Base-by-base conservation (phyloP, 192 early-diverging fungal species). In the Gamsiella multidivaricata region DNA sequence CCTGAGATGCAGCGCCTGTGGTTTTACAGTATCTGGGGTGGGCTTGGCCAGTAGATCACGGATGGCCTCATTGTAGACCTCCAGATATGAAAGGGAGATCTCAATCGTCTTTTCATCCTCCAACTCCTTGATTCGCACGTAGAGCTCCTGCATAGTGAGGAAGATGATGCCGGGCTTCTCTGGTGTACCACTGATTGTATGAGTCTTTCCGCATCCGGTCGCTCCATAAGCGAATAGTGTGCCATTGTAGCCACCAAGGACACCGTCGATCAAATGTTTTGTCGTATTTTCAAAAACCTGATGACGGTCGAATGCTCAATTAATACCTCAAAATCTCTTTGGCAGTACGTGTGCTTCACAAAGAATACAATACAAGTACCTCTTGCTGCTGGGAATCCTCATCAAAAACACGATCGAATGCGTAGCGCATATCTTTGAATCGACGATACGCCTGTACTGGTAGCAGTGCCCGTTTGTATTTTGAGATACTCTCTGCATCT, bases 61-160 rank as follows among this genome's bases (percentile, higher is more conserved):
- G 42, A 97, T 84, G 31, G 97, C 95, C 68, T 99, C 97, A 80
- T 99, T 98, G 80, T 99, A 96, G n/a, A 97, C 84, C 74, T 99
- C 96, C 29, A 99, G 61, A 79, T 96, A 98, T 3, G 95, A 94
- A 3, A 96, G 87, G 10, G 78, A 81, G 17, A 88, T 73, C 57
- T 88, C 82, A 15, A 79, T 25, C 60, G 94, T 92, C 17, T 90
- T 93, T 82, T 92, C 91, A 73, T 98, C 88, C 41, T 75, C 64
- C 33, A 95, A 73, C 42, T 84, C 81, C 78, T 90, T 82, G 11
- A 93, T 88, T 20, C 88, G 81, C 15, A 88, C 83, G 74, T 94
- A 99, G n/a, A 99, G 95, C 66, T 96, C 94, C 55, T 87, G 83
- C 45, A 98, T 94, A 2, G 97, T 93, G 18, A 95, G 91, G 39